Conservation (phyloP, 768 basidiomycete genomes). For the Mycena vulgaris region DNA sequence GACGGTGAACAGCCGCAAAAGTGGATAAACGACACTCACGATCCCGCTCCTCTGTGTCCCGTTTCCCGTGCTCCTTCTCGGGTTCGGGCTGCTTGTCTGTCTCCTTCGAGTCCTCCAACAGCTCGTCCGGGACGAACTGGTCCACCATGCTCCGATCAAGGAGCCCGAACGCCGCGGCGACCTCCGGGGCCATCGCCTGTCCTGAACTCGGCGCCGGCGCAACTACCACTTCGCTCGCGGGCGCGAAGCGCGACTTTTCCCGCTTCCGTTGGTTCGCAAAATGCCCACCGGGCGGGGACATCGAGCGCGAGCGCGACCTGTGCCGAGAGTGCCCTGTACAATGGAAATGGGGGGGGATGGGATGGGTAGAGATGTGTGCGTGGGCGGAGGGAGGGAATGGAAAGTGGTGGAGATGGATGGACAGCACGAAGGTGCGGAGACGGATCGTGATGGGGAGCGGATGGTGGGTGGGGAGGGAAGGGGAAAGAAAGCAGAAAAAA, state of each 20-base stretch:
- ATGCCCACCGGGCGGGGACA: constrained; percentile 27
- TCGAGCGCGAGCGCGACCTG: constrained; percentile 33
- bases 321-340: constrained; percentile 26
- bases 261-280: constrained; percentile 21
- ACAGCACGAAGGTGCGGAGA: not conserved
- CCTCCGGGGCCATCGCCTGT: not conserved
- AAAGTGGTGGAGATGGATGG: not conserved
- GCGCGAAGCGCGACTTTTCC: constrained; percentile 34
- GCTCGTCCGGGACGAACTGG: constrained; percentile 35
- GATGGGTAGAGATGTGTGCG: no score
- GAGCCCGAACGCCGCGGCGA: constrained; percentile 14
- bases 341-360: constrained; percentile 12
- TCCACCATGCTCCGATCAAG: constrained; percentile 4
- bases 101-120: constrained; percentile 31
- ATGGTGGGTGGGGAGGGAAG: not conserved
- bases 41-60: not conserved
- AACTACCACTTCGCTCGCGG: constrained; percentile 1
- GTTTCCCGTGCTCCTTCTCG: not conserved
- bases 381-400: not conserved
- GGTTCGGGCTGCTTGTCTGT: constrained; percentile 4
- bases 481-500: constrained; percentile 20
- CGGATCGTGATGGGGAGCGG: not conserved
- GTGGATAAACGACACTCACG: constrained; percentile 3
- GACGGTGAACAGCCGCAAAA: not conserved
- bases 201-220: not conserved